Evolutionary conservation across 768 basidiomycete genomes (phyloP).

Genomic region (Mrakia gelida): DNA sequence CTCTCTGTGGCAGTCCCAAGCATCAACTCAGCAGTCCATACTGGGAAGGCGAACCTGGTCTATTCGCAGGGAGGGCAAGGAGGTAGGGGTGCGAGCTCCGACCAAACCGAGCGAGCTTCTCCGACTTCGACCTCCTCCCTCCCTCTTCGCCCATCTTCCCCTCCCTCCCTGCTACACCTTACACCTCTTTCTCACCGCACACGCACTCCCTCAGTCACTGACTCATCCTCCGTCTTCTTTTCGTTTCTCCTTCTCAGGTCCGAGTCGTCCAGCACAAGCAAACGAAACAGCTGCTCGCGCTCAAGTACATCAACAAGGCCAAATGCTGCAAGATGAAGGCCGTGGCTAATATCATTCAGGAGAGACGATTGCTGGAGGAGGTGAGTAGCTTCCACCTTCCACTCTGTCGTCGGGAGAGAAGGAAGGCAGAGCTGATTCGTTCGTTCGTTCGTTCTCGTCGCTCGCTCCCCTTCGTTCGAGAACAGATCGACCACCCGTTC

Average conservation of each 20-base stretch:
- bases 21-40: too few species aligned
- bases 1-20: not conserved
- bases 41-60: not conserved
- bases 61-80: not conserved
- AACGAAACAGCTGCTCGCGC: constrained; percentile 83
- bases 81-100: not conserved
- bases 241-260: constrained; percentile 54
- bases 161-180: not conserved
- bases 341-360: constrained; percentile 88
- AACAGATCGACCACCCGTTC: constrained; percentile 74
- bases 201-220: not conserved
- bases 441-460: not conserved
- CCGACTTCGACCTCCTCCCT: not conserved
- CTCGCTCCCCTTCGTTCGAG: constrained; percentile 1
- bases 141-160: not conserved
- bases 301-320: constrained; percentile 97
- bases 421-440: not conserved
- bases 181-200: not conserved
- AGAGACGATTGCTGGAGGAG: constrained; percentile 87
- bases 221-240: constrained; percentile 20
- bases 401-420: not conserved
- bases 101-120: not conserved
- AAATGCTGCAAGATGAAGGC: constrained; percentile 86
- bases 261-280: constrained; percentile 95
- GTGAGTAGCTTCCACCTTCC: constrained; percentile 48